phyloP scores from a whole-genome alignment of 768 basidiomycete species.

The Hemileccinum impolitum region DNA sequence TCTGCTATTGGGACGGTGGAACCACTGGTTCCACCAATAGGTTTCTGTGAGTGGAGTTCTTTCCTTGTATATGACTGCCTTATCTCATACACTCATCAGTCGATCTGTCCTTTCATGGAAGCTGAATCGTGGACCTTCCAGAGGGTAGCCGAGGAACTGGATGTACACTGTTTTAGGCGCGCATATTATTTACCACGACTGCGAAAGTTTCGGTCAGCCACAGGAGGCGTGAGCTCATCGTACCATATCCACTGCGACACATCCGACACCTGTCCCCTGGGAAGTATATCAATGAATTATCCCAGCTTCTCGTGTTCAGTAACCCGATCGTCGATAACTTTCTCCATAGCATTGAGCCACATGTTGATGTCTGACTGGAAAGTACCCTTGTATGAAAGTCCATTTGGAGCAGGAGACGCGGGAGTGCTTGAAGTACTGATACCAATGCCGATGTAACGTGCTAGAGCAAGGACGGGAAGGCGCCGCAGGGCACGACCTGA shows the following conservation, averaged over 20 bases:
- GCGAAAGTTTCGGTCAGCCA: not conserved
- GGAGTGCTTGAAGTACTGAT: conserved; percentile 16
- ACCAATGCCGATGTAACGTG: conserved; percentile 68
- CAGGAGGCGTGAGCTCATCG: not conserved
- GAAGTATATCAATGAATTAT: conserved; percentile 14
- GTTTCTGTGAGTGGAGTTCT: conserved; percentile 21
- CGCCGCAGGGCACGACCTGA: conserved; percentile 90
- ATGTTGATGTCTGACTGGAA: conserved; percentile 44
- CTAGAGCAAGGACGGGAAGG: conserved; percentile 91
- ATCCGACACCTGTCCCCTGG: not conserved
- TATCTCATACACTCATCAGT: conserved; percentile 14
- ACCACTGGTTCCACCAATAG: conserved; percentile 10
- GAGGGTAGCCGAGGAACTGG: not conserved
- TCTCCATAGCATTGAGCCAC: conserved; percentile 87
- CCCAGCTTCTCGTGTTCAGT: conserved; percentile 49
- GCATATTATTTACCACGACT: not conserved
- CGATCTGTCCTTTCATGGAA: conserved; percentile 22
- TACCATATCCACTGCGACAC: no score
- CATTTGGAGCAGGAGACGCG: conserved; percentile 2
- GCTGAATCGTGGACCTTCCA: conserved; percentile 1
- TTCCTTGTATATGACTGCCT: not conserved
- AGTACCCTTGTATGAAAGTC: conserved; percentile 2
- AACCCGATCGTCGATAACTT: conserved; percentile 59
- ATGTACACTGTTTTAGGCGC: conserved; percentile 5
- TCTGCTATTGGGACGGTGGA: not conserved